Evolutionary conservation across 495 filamentous ascomycete species (phyloP), one percentile per base, ranked within the genome.

Genomic region (Tuber calosporum): DNA sequence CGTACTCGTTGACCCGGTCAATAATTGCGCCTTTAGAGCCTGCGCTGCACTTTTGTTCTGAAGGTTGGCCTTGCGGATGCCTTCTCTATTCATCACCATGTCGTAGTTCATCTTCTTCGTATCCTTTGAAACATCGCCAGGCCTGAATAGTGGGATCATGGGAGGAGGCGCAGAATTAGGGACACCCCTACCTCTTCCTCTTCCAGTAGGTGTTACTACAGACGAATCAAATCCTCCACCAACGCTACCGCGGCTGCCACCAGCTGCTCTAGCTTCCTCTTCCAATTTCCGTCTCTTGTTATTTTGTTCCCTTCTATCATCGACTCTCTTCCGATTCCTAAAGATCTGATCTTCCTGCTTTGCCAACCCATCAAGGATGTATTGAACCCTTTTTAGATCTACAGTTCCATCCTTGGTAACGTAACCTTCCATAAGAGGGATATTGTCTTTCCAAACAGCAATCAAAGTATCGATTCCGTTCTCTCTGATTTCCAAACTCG

Each of bases 321-420:
- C 94, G 0, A 85, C 87, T 81, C 97, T 89, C 80, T 90, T 89
- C 74, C 95, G 88, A 72, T 94, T 88, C 58, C 86, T 86, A 83
- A 99, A 99, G 76, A 99, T 99, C 34, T 90, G 91, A 80, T 94
- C 93, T 84, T 99, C 95, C 81, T 97, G 94, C 80, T 94, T 96
- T 13, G 92, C 94, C 15, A 99, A 86, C 2, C 93, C 94, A 75
- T 90, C 86, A 41, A 99, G 85, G 77, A 99, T 97, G 75, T 90
- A 87, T 79, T 99, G 95, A 8, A 92, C 93, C 73, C 90, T 89
- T 53, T 90, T 88, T 34, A 99, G 86, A 73, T 97, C 91, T 73
- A 97, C 93, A 77, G 90, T 89, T 6, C 95, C 95, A 85, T 99
- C 95, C 80, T 94, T 91, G 66, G 95, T 98, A 58, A 99, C 84